Base-by-base conservation (phyloP, 169 alveolate genomes). In the Blepharisma undulans region DNA sequence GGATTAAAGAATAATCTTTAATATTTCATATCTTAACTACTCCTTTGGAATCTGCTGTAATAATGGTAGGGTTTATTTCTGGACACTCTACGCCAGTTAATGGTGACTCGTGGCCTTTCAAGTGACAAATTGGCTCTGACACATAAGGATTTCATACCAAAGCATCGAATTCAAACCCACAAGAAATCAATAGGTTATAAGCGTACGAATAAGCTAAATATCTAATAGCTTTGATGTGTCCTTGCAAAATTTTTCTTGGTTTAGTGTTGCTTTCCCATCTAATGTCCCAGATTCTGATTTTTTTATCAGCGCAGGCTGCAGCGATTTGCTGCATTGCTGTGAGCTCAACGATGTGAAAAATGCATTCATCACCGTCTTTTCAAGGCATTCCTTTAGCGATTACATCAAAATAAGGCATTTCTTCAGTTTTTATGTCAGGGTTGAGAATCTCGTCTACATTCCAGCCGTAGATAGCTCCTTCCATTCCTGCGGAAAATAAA, bases 71-170 rank as follows among this genome's bases (percentile, higher is more conserved):
- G 12, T 92, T 90, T 18, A 95, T 95, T 82, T 82, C 89, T 25
- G 89, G 89, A 80, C 94, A 89, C 89, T 94, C 93, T 18, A 95
- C 95, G n/a, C 96, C 95, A 85, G 93, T 93, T 30, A 95, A 87
- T 29, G 97, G 96, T 2, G 94, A 86, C 36, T 93, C 95, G 84
- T 95, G 97, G 0, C 96, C 97, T 74, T 94, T 94, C 16, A 95
- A 90, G 33, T 93, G 91, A 61, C 93, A 93, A 72, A 95, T 92
- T 33, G 90, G 88, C 29, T 92, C 91, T 32, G 89, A 95, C 22
- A 93, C 95, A 74, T 95, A 95, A 16, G 97, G 97, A 74, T 95
- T 95, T 96, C 97, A 95, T 0, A 93, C 96, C 32, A 94, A 87
- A 18, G 89, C 89, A 19, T 82, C 89, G n/a, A 82, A 82, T n/a